Conservation (phyloP, 495 filamentous ascomycete species). For the Hypoxylon rickii region DNA sequence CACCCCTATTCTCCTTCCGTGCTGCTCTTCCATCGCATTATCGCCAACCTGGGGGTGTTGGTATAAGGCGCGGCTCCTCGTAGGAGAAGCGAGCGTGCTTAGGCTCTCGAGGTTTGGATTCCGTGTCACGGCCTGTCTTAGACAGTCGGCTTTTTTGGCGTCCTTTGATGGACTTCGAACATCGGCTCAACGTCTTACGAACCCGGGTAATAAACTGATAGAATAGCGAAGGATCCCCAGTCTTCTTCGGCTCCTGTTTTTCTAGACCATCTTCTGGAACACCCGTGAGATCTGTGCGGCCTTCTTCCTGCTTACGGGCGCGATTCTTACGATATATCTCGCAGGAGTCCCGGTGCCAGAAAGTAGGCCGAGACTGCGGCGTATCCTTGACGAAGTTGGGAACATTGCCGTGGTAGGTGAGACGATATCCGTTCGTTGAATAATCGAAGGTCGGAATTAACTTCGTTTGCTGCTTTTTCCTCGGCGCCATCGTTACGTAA, state of each 20-base stretch:
- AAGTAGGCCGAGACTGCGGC: not conserved
- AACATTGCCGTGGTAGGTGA: not conserved
- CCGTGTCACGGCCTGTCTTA: not conserved
- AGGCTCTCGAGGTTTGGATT: not conserved
- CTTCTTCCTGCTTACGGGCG: not conserved
- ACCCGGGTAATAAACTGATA: not conserved
- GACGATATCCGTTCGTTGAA: no score
- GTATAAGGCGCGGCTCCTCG: not conserved
- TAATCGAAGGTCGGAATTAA: not conserved
- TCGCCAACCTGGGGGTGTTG: not conserved
- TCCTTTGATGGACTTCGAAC: not conserved
- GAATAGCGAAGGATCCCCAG: not conserved
- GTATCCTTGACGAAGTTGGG: not conserved
- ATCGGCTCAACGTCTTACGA: not conserved
- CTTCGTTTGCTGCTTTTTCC: no score
- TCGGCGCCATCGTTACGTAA: no score
- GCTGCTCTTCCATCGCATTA: not conserved
- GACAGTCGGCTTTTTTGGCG: not conserved
- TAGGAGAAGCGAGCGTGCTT: not conserved
- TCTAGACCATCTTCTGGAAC: not conserved
- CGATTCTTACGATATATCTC: constrained; percentile 8
- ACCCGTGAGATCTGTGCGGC: not conserved
- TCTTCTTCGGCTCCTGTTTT: not conserved
- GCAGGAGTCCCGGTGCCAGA: constrained; percentile 18
- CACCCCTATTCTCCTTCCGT: not conserved